These are phyloP conservation scores for Candida boidinii DNA, from an alignment of 805 yeast genomes.

Conservation along the genomic window DNA sequence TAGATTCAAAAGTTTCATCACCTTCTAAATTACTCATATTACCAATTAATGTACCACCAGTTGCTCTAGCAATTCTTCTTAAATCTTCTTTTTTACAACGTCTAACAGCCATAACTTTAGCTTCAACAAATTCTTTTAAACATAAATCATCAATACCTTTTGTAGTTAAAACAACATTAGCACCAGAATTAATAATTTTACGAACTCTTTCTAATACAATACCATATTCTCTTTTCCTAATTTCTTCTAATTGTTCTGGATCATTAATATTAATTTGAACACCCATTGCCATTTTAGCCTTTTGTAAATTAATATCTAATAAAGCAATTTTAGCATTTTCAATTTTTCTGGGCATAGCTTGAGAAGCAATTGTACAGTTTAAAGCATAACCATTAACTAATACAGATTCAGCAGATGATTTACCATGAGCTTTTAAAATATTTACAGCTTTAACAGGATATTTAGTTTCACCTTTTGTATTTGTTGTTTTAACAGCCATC, in stretches of 20 bases:
- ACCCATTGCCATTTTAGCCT: constrained; percentile 97
- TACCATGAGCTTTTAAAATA: constrained; percentile 93
- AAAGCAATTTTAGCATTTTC: constrained; percentile 75
- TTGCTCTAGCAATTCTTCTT: constrained; percentile 93
- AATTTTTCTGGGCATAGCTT: constrained; percentile 81
- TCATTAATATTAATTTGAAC: constrained; percentile 95
- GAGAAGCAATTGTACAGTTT: constrained; percentile 95
- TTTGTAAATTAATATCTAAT: constrained; percentile 87
- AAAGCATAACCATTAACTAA: constrained; percentile 91
- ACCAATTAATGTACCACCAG: constrained; percentile 88
- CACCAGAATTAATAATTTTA: constrained; percentile 80
- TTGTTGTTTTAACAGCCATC: constrained; percentile 87
- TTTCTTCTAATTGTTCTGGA: constrained; percentile 86
- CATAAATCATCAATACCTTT: constrained; percentile 94
- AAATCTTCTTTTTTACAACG: constrained; percentile 95
- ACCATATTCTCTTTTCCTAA: constrained; percentile 81
- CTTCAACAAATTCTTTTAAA: constrained; percentile 83
- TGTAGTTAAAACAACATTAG: constrained; percentile 86
- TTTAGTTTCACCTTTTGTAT: constrained; percentile 77
- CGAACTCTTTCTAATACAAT: constrained; percentile 75
- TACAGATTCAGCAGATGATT: constrained; percentile 78
- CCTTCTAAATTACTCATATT: constrained; percentile 93
- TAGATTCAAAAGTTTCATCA: constrained; percentile 82
- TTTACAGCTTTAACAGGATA: constrained; percentile 98
- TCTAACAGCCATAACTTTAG: constrained; percentile 91